phyloP scores from a whole-genome alignment of 805 yeast species.

The Candida oleophila region DNA sequence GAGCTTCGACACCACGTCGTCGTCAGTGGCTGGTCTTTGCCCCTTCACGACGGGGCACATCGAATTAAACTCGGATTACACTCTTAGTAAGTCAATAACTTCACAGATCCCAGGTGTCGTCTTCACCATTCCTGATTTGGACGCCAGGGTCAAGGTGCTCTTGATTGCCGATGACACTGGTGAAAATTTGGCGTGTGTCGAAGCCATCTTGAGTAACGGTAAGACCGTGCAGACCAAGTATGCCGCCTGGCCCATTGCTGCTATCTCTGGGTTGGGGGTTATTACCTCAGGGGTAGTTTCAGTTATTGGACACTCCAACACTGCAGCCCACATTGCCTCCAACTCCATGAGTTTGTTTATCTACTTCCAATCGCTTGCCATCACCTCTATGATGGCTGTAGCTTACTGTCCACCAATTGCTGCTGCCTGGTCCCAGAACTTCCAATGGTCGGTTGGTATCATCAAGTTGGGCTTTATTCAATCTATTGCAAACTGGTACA shows the following conservation, averaged over 20 bases:
- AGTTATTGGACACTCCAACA: conserved; percentile 81
- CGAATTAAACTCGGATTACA: conserved; percentile 57
- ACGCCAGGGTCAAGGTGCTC: conserved; percentile 80
- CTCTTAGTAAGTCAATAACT: conserved; percentile 40
- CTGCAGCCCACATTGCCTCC: conserved; percentile 97
- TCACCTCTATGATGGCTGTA: conserved; percentile 94
- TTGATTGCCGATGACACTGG: conserved; percentile 51
- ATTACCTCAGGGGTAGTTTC: conserved; percentile 85
- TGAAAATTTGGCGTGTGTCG: conserved; percentile 81
- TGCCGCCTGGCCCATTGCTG: conserved; percentile 96
- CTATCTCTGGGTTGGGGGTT: conserved; percentile 83
- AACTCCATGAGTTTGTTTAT: conserved; percentile 89
- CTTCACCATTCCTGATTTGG: conserved; percentile 89
- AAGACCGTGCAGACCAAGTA: conserved; percentile 91
- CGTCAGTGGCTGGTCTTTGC: conserved; percentile 41
- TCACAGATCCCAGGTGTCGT: conserved; percentile 76
- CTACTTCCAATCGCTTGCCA: conserved; percentile 90
- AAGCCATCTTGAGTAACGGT: conserved; percentile 81
- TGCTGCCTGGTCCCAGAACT: conserved; percentile 96
- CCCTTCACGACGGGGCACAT: conserved; percentile 88
- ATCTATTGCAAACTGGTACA: conserved; percentile 85
- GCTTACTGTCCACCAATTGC: conserved; percentile 93
- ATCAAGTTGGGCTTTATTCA: conserved; percentile 78
- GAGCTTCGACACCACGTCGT: conserved; percentile 29
- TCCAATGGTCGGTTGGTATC: conserved; percentile 94